Base-by-base conservation (phyloP, 768 basidiomycete species). In the Psilocybe azurescens region DNA sequence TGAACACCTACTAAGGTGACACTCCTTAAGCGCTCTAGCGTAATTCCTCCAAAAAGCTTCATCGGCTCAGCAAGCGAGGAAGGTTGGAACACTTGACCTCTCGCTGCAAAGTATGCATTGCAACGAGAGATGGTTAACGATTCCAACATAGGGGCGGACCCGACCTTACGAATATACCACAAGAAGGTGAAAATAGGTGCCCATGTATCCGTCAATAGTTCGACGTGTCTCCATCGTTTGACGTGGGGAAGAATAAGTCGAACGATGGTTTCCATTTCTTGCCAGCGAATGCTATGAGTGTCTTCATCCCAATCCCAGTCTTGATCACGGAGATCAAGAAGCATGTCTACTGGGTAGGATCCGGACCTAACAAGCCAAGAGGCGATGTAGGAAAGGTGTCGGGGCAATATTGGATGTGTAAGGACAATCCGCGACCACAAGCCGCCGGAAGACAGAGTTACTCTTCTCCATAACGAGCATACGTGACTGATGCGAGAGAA, bases 131-230 rank as follows among this genome's bases (percentile, higher is more conserved):
- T 76, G 3, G 75, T 75, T 33, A 88, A 67, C 2, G 67, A 68
- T 58, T 79, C 73, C 5, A 88, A 72, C 18, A 71, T 64, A 1
- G 81, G 80, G 0, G 75, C 72, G 1, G 74, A 66, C 5, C 70
- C 68, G 29, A 78, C 70, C 8, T 69, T 56, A 10, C 69, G 71
- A 3, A 82, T 79, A 57, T 72, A 75, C 39, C 73, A 75, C 9
- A 88, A 78, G 65, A 87, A 86, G 8, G 78, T 74, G 65, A 80
- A 82, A 11, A 87, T 81, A 10, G 87, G 86, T 1, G 77, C 75
- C 86, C 87, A 89, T 3, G 84, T 88, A 63, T 88, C 87, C 1
- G 84, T 79, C 52, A 84, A 71, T n/a, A 88, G 74, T 52, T 83
- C 80, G 50, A 88, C 53, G 11, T 61, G 73, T 47, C 74, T 73